These are phyloP conservation scores for Viridothelium virens DNA, from an alignment of 495 filamentous ascomycete species.

Conservation along the genomic window DNA sequence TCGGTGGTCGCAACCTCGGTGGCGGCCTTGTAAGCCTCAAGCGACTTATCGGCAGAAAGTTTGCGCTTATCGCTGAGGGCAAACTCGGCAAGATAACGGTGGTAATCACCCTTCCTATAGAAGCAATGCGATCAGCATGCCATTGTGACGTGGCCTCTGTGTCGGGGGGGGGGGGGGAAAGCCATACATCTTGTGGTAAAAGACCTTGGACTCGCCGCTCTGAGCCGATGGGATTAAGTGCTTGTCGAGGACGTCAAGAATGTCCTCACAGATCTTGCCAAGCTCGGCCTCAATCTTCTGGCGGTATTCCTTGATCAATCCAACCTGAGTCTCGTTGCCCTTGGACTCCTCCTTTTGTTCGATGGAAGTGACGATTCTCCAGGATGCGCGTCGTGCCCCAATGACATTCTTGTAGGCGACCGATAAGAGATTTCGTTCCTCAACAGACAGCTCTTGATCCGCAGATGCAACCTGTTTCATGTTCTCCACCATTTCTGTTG, in stretches of 20 bases:
- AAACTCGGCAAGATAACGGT: constrained; percentile 99
- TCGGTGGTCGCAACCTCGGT: constrained; percentile 98
- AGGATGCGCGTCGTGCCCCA: constrained; percentile 95
- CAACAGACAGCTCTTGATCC: constrained; percentile 94
- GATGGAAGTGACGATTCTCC: constrained; percentile 99
- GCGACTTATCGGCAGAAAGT: constrained; percentile 87
- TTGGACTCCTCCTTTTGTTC: constrained; percentile 99
- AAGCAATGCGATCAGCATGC: constrained; percentile 17
- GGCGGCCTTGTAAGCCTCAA: constrained; percentile 99
- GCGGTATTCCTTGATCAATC: constrained; percentile 97
- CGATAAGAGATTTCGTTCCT: constrained; percentile 97
- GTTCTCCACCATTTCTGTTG: constrained; percentile 98
- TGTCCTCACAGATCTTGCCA: constrained; percentile 98
- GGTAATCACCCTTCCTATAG: constrained; percentile 97
- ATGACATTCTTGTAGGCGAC: constrained; percentile 99
- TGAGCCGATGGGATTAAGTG: constrained; percentile 95
- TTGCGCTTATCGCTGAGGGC: constrained; percentile 98
- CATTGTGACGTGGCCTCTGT: background rate
- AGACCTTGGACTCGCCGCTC: constrained; percentile 97
- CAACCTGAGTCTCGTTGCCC: constrained; percentile 89
- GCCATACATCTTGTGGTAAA: constrained; percentile 99
- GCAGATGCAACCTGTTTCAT: constrained; percentile 98
- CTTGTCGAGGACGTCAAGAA: constrained; percentile 91
- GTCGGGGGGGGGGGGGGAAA: background rate
- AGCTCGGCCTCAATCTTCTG: constrained; percentile 99